Conservation (phyloP, 495 filamentous ascomycete species). For the Neurospora sublineolata region DNA sequence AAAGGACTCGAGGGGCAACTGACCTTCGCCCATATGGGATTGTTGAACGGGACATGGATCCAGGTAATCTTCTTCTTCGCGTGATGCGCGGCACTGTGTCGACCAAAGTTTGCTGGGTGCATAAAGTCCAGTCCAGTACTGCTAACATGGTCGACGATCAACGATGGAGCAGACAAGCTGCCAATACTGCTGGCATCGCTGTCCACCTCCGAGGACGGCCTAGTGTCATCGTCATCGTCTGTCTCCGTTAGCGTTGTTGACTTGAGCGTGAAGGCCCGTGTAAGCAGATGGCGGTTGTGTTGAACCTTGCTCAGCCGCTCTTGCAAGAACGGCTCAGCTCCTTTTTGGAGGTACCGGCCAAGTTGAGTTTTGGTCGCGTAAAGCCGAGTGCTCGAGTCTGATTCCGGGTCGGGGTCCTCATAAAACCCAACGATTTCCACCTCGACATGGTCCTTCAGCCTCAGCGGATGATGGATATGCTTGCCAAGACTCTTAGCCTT, state of each 20-base stretch:
- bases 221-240: background rate
- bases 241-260: conserved; percentile 7
- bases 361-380: conserved; percentile 34
- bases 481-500: conserved; percentile 31
- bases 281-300: background rate
- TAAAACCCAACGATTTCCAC: conserved; percentile 54
- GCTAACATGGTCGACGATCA: background rate
- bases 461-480: conserved; percentile 31
- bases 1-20: conserved; percentile 9
- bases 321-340: conserved; percentile 30
- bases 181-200: background rate
- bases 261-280: conserved; percentile 3
- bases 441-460: conserved; percentile 40
- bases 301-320: conserved; percentile 28
- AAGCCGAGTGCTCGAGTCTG: conserved; percentile 11
- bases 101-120: background rate
- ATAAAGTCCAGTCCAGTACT: background rate
- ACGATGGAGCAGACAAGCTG: background rate
- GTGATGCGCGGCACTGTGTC: background rate
- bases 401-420: conserved; percentile 38
- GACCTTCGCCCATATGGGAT: conserved; percentile 55
- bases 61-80: conserved; percentile 42
- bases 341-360: conserved; percentile 36
- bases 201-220: background rate
- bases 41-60: conserved; percentile 57